Conservation (phyloP, 129 eudicot genomes). For the sunflower (Helianthus annuus) region HanXRQr2.0-SUNRISE NC_035443.2:1668577-1669076, state of each 20-base stretch:
- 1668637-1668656: neutral
- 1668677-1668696: neutral
- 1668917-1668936: neutral
- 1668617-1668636: neutral
- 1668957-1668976: neutral
- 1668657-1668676: neutral
- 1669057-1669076: no score
- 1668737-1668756: constrained; percentile 3
- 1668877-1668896: constrained; percentile 70
- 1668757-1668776: constrained; percentile 59
- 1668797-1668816: constrained; percentile 68
- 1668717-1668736: constrained; percentile 2
- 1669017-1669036: neutral
- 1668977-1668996: neutral
- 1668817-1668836: constrained; percentile 52
- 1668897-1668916: neutral
- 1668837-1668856: constrained; percentile 78
- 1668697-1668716: neutral
- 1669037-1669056: neutral
- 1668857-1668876: constrained; percentile 63
- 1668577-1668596: no score
- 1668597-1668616: no score
- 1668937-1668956: neutral
- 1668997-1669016: constrained; percentile 5
- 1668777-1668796: constrained; percentile 74